A percentile compares a stretch with the other conserved stretches of the same genome.
Evolutionary conservation across 305 asterid species (phyloP).

Genomic region (Solanum hybrid): DNA sequence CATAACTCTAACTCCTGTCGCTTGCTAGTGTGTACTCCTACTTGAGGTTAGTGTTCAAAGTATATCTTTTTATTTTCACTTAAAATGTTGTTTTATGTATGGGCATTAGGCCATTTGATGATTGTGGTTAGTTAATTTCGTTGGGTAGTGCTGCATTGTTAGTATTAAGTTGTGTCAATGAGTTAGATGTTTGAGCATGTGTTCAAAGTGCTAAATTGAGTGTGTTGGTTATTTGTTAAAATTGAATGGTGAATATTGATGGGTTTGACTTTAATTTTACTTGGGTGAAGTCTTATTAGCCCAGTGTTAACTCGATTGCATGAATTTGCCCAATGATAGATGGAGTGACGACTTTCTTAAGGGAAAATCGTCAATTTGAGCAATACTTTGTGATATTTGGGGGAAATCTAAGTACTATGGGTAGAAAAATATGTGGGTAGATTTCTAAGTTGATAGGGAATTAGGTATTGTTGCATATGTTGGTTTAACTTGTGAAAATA

Average conservation of each 20-base stretch:
- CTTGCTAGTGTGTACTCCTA: neutral
- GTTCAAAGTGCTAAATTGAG: neutral
- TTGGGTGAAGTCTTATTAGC: neutral
- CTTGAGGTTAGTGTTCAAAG: neutral
- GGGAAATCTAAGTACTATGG: neutral
- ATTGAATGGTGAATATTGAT: neutral
- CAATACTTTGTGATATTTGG: neutral
- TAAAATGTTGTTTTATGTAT: neutral
- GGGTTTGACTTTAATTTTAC: neutral
- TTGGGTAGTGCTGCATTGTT: neutral
- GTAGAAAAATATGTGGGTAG: neutral
- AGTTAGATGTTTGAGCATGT: neutral
- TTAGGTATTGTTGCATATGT: neutral
- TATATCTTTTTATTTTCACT: neutral
- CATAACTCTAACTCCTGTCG: neutral
- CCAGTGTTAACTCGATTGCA: neutral
- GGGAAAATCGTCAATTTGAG: neutral
- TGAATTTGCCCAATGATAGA: neutral
- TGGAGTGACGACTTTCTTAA: neutral
- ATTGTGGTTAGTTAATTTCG: neutral
- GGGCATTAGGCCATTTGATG: neutral
- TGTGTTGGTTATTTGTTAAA: neutral
- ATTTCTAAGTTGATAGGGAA: neutral
- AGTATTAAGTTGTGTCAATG: neutral
- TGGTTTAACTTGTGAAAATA: neutral